Evolutionary conservation across 1,139 yeast genomes (phyloP).

Genomic region (Groenewaldozyma sp.): DNA sequence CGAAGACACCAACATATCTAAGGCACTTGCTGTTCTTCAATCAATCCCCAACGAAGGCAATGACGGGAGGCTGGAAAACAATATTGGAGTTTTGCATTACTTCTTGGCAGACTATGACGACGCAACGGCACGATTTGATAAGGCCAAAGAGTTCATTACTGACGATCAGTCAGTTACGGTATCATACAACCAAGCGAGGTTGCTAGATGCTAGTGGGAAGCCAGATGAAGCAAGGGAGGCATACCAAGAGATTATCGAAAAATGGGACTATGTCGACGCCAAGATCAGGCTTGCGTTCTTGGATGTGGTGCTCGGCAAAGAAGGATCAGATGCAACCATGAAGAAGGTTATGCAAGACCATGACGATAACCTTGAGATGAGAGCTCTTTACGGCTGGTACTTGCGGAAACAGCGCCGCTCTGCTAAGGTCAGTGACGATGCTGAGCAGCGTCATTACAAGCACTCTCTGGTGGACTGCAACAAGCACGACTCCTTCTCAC

Average conservation of each 20-base stretch:
- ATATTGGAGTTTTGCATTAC: slow-evolving; percentile 78
- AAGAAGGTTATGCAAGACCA: slow-evolving; percentile 44
- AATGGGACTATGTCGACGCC: slow-evolving; percentile 63
- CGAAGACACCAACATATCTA: slow-evolving; percentile 46
- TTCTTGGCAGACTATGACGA: slow-evolving; percentile 50
- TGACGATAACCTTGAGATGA: slow-evolving; percentile 63
- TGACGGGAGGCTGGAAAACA: slow-evolving; percentile 44
- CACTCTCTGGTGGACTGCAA: slow-evolving; percentile 74
- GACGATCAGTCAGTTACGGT: slow-evolving; percentile 31
- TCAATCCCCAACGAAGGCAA: slow-evolving; percentile 41
- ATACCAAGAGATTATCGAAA: slow-evolving; percentile 47
- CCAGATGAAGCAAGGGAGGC: slow-evolving; percentile 39
- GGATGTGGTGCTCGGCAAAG: slow-evolving; percentile 31
- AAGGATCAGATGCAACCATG: slow-evolving; percentile 41
- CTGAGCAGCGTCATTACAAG: slow-evolving; percentile 73
- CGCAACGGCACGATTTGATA: slow-evolving; percentile 42
- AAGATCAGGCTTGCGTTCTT: slow-evolving; percentile 60
- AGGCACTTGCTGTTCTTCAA: slow-evolving; percentile 41
- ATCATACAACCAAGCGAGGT: slow-evolving; percentile 33
- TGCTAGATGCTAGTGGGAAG: slow-evolving; percentile 34
- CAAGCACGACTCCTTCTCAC: slow-evolving; percentile 77
- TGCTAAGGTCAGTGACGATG: slow-evolving; percentile 40
- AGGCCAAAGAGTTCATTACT: slow-evolving; percentile 37
- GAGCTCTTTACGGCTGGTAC: slow-evolving; percentile 93
- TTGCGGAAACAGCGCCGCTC: slow-evolving; percentile 41